Conservation (phyloP, 305 asterid genomes). For the Solanum hybrid region DNA sequence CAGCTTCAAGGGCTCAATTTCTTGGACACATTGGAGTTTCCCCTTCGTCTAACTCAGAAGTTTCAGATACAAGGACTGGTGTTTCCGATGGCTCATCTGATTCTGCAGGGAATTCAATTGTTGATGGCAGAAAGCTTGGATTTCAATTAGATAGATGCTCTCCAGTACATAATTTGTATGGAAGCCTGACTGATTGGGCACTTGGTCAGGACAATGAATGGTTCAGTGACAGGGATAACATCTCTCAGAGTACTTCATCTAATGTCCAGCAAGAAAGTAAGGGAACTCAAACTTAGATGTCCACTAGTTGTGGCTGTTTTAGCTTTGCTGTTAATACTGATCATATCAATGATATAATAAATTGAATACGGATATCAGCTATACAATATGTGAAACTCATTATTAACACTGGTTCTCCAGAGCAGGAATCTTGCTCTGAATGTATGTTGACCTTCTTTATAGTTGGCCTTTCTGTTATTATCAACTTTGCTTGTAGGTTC, state of each 20-base stretch:
- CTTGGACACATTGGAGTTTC: slow-evolving; percentile 9
- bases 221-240: slow-evolving; percentile 18
- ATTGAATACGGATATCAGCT: slow-evolving; percentile 19
- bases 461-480: slow-evolving; percentile 2
- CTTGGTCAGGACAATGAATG: slow-evolving; percentile 22
- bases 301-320: slow-evolving; percentile 16
- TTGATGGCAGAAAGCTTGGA: slow-evolving; percentile 19
- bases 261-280: slow-evolving; percentile 23
- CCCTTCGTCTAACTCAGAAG: slow-evolving; percentile 31
- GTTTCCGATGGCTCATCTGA: slow-evolving; percentile 35
- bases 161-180: slow-evolving; percentile 24
- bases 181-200: slow-evolving; percentile 31
- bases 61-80: slow-evolving; percentile 32
- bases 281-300: slow-evolving; percentile 15
- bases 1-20: slow-evolving; percentile 5
- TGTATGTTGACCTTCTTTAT: slow-evolving; percentile 22
- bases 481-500: slow-evolving; percentile 7
- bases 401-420: slow-evolving; percentile 15
- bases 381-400: slow-evolving; percentile 20
- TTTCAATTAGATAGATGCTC: slow-evolving; percentile 13
- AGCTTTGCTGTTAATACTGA: slow-evolving; percentile 22
- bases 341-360: slow-evolving; percentile 15
- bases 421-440: slow-evolving; percentile 12
- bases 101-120: slow-evolving; percentile 24
- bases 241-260: slow-evolving; percentile 24